Percentiles rank a stretch among this genome's conserved stretches.
These are phyloP conservation scores for Pleurostoma richardsiae DNA, from an alignment of 2,329 filamentous ascomycete species.

Conservation along the genomic window DNA sequence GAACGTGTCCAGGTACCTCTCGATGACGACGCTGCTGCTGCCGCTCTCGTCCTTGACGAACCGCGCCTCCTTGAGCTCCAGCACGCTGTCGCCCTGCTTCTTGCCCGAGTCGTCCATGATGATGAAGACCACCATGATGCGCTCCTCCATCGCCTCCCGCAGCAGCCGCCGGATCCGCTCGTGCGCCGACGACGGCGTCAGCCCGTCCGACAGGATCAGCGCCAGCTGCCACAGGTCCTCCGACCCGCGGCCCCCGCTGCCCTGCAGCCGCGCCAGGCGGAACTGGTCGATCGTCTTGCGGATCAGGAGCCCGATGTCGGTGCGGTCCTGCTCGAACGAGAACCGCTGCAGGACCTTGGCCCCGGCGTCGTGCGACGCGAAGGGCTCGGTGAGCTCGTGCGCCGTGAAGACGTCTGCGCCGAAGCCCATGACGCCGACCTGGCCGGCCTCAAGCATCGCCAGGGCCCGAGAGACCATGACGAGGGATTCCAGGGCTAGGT, in stretches of 20 bases:
- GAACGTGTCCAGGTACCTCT: constrained; percentile 90
- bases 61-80: constrained; percentile 83
- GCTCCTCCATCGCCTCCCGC: constrained; percentile 82
- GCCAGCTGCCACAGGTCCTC: constrained; percentile 91
- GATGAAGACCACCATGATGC: constrained; percentile 98
- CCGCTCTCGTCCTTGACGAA: constrained; percentile 64
- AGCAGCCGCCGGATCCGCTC: constrained; percentile 77
- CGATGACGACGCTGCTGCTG: constrained; percentile 69
- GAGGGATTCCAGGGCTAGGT: constrained; percentile 87
- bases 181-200: constrained; percentile 78
- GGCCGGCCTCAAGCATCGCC: constrained; percentile 88
- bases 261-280: constrained; percentile 59
- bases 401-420: constrained; percentile 79
- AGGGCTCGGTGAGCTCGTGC: constrained; percentile 78
- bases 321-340: constrained; percentile 78
- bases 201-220: constrained; percentile 87
- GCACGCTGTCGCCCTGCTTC: constrained; percentile 59
- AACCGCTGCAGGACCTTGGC: constrained; percentile 82
- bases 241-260: constrained; percentile 35
- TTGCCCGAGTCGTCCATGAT: constrained; percentile 68
- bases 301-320: constrained; percentile 77
- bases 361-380: constrained; percentile 71
- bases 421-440: constrained; percentile 88
- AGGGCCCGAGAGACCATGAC: constrained; percentile 85
- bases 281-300: constrained; percentile 76